Evolutionary conservation across 225 moss, liverwort and hornwort genomes (phyloP), one percentile per base, ranked within the genome.

Genomic region (Marchantia paleacea): DNA sequence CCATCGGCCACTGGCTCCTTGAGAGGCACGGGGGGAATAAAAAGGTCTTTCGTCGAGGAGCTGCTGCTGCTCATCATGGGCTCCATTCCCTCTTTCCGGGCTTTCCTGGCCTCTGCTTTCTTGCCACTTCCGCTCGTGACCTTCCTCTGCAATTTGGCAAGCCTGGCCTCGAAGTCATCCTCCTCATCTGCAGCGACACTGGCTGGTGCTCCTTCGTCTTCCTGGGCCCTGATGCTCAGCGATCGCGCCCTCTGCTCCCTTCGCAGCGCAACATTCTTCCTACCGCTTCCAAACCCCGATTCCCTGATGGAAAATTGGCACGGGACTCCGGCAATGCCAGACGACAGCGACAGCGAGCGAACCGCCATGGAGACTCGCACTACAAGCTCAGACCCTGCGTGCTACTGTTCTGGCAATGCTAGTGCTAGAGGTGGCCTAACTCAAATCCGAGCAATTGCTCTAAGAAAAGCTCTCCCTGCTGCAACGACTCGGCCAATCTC

Each of bases 41-140:
- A 85, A 16, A 88, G 69, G 49, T 75, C 55, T n/a, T 81, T 79
- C 51, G n/a, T 66, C 39, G 75, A 10, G 53, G 81, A 4, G 25
- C 48, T 54, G 6, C 49, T 63, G 57, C 74, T 74, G 63, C 64
- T 84, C 26, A 61, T 25, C 7, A 74, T 47, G 13, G 73, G 81
- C 71, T 60, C 73, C 2, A 77, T 76, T 25, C 83, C 88, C 70
- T 91, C 89, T 76, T 90, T 92, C 67, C 86, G 82, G 20, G 91
- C 88, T 72, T 92, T 92, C 71, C 91, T 82, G 12, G 81, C 65
- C 87, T 90, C 90, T 11, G 91, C 91, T 69, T 92, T 92, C 85
- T 88, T 92, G 14, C 91, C 91, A 7, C 75, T 90, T 25, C 91
- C 91, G 25, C 91, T 90, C 52, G 90, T 88, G 64, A 83, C 86